Evolutionary conservation across 2,329 filamentous ascomycete species (phyloP), one percentile per base, ranked within the genome.

Genomic region (Stemphylium beticola): DNA sequence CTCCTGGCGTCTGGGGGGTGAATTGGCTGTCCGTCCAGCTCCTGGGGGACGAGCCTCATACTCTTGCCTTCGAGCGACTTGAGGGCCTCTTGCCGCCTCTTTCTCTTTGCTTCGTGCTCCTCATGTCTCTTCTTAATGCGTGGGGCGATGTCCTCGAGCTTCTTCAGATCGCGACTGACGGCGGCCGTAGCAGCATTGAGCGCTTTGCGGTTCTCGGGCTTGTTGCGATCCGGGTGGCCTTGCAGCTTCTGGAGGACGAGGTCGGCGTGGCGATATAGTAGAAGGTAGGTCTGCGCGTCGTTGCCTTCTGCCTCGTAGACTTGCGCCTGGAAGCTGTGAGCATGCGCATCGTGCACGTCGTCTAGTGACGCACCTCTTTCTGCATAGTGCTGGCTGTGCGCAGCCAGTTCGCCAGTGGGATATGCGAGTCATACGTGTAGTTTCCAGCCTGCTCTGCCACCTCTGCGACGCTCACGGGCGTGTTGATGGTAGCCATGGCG

Each of bases 281-380:
- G 86, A 49, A 97, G 84, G 74, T 96, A 99, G 4, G 93, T 91
- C 70, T 95, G 89, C 66, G 92, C 86, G 61, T 92, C 86, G 76
- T 97, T 93, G 67, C 89, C 88, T 75, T 98, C 93, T 37, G 85
- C 84, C 67, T 95, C 84, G 72, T 96, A 96, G 65, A 93, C 91
- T 46, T 86, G 83, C 17, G 92, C 93, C 91, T 97, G 69, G 11
- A 17, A 49, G 4, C 31, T 14, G 64, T 60, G 66, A 51, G 68
- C 65, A 61, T 43, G 40, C 20, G 43, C 41, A 29, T 33, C 5
- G 15, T 20, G 11, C 24, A 14, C 22, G 10, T 18, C 1, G 29
- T 11, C 14, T 36, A 18, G 43, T n/a, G 26, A 74, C 82, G 45
- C 65, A 96, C 92, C 84, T 96, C 90, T 75, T 91, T 89, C 57